These are phyloP conservation scores for Coelastrella sp. DNA, from an alignment of 139 green algal species.

Conservation along the genomic window DNA sequence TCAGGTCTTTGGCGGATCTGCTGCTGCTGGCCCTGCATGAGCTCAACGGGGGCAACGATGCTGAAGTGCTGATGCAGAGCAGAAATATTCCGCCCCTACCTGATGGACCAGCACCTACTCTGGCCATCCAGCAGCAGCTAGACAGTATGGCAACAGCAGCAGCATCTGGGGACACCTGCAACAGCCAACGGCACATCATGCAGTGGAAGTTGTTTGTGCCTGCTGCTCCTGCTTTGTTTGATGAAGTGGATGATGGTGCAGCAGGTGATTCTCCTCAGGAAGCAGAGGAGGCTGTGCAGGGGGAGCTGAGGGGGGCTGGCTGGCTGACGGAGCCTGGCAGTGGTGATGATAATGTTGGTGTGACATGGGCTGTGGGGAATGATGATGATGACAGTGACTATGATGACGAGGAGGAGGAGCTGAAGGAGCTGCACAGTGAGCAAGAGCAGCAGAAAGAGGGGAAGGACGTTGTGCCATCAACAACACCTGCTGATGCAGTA, in stretches of 20 bases:
- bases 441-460: background rate
- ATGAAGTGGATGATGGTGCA: background rate
- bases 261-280: background rate
- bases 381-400: background rate
- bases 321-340: no score
- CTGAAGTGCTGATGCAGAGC: conserved; percentile 17
- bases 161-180: background rate
- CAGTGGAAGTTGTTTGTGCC: conserved; percentile 32
- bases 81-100: conserved; percentile 9
- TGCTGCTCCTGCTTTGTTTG: conserved; percentile 10
- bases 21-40: conserved; percentile 30
- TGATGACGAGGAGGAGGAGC: conserved; percentile 1
- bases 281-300: background rate
- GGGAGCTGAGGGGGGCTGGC: background rate
- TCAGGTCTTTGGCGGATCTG: background rate
- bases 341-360: background rate
- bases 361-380: background rate
- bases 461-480: background rate
- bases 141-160: background rate
- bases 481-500: background rate
- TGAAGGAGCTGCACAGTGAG: background rate
- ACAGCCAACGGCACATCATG: background rate
- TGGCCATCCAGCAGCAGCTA: background rate
- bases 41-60: background rate
- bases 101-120: background rate